Percentiles rank a stretch among this genome's conserved stretches.
Evolutionary conservation across 768 basidiomycete genomes (phyloP).

Genomic region (Kwoniella bestiolae): DNA sequence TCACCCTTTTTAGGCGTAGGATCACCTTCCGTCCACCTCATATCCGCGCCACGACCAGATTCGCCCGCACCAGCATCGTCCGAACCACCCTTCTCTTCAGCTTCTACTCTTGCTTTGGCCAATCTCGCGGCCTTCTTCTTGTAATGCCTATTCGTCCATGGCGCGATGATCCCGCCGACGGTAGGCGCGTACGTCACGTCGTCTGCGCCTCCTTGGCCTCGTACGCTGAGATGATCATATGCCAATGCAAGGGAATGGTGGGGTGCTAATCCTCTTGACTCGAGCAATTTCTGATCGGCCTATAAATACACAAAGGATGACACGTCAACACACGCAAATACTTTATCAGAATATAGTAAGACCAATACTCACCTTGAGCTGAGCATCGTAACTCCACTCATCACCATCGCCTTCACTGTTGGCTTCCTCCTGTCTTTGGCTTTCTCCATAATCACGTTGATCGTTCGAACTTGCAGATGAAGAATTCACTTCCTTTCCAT

Average conservation of each 20-base stretch:
- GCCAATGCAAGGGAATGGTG: slow-evolving; percentile 42
- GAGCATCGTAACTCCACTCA: slow-evolving; percentile 18
- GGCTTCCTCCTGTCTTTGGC: neutral
- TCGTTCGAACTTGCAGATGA: neutral
- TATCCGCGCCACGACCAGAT: slow-evolving; percentile 15
- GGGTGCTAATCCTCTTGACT: slow-evolving; percentile 32
- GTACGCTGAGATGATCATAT: slow-evolving; percentile 44
- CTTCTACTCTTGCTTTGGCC: slow-evolving; percentile 30
- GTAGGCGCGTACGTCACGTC: slow-evolving; percentile 46
- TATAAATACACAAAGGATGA: slow-evolving; percentile 3
- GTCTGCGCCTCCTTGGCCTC: slow-evolving; percentile 43
- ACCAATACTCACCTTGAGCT: slow-evolving; percentile 12
- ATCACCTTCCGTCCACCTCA: slow-evolving; percentile 28
- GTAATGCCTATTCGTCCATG: slow-evolving; percentile 40
- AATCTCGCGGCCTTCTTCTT: slow-evolving; percentile 44
- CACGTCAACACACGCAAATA: neutral
- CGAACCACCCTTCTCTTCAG: slow-evolving; percentile 35
- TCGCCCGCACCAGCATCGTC: slow-evolving; percentile 19
- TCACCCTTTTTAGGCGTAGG: slow-evolving; percentile 31
- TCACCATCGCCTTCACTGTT: neutral
- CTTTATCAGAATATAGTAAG: neutral
- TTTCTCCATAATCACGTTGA: neutral
- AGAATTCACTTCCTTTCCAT: neutral
- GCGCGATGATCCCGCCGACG: slow-evolving; percentile 45
- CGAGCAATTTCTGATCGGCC: slow-evolving; percentile 39